phyloP scores from a whole-genome alignment of 2,329 filamentous ascomycete genomes.

The Aureobasidium zeae region DNA sequence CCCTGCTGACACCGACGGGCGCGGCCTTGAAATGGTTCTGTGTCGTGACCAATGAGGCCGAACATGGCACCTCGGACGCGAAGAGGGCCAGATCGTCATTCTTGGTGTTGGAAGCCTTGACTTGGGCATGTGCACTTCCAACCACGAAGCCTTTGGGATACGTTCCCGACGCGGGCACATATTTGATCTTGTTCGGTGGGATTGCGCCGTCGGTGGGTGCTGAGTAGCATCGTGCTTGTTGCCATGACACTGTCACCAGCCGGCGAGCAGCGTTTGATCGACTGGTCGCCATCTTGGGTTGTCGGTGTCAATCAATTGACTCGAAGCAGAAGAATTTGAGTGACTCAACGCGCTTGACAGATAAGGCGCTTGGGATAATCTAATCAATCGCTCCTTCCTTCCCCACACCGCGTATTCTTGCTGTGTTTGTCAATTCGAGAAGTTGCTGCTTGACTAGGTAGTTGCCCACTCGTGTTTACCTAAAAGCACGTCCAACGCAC shows the following conservation, averaged over 20 bases:
- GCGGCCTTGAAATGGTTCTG: constrained; percentile 98
- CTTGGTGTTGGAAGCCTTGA: constrained; percentile 85
- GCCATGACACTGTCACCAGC: constrained; percentile 20
- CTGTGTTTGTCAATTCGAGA: neutral
- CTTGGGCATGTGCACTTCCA: constrained; percentile 80
- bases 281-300: constrained; percentile 9
- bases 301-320: neutral
- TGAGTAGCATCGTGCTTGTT: constrained; percentile 47
- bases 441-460: neutral
- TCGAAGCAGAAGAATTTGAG: neutral
- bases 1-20: constrained; percentile 75
- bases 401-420: constrained; percentile 5
- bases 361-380: neutral
- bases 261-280: constrained; percentile 19
- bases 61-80: constrained; percentile 77
- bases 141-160: constrained; percentile 87
- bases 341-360: neutral
- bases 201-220: constrained; percentile 51
- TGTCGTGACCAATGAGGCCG: constrained; percentile 79
- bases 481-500: neutral
- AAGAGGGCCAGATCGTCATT: constrained; percentile 87
- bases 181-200: constrained; percentile 77
- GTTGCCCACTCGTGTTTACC: no score
- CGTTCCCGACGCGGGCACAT: constrained; percentile 72
- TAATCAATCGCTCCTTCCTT: constrained; percentile 9